Evolutionary conservation across 2,329 filamentous ascomycete species (phyloP).

Genomic region (Colletotrichum ledebouriae): DNA sequence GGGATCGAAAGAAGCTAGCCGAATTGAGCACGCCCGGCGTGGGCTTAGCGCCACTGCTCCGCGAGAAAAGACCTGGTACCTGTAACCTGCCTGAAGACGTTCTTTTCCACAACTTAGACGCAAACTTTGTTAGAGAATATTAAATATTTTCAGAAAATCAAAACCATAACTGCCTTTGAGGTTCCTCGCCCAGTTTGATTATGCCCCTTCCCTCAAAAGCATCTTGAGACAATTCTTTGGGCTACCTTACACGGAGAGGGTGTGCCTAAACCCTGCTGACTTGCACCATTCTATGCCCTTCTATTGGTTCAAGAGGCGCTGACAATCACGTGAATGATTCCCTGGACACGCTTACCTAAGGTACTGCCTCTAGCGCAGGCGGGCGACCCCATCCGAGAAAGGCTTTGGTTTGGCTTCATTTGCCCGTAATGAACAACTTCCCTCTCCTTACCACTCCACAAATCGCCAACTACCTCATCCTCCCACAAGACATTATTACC

Average conservation of each 20-base stretch:
- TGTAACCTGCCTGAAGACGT: background rate
- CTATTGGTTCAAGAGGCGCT: slow-evolving; percentile 10
- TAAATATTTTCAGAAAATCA: too few relatives aligned
- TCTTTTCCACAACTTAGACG: background rate
- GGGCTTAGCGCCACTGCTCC: background rate
- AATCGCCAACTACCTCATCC: slow-evolving; percentile 24
- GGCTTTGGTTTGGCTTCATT: slow-evolving; percentile 43
- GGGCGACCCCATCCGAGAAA: slow-evolving; percentile 40
- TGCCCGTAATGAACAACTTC: slow-evolving; percentile 41
- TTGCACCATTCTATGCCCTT: slow-evolving; percentile 25
- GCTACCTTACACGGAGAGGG: slow-evolving; percentile 16
- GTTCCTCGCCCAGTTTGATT: too few relatives aligned
- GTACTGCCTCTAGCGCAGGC: slow-evolving; percentile 4
- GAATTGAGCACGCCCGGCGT: slow-evolving; percentile 22
- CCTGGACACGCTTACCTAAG: slow-evolving; percentile 33
- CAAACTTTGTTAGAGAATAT: background rate
- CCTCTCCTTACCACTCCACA: slow-evolving; percentile 42
- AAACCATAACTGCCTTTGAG: too few relatives aligned
- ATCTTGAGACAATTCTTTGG: slow-evolving; percentile 1
- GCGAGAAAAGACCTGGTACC: background rate
- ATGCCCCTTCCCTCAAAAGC: background rate
- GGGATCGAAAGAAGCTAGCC: slow-evolving; percentile 40
- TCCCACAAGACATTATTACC: slow-evolving; percentile 25
- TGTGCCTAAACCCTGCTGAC: slow-evolving; percentile 35
- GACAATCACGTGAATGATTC: slow-evolving; percentile 12